phyloP scores from a whole-genome alignment of 352 stramenopile genomes.

The Globisporangium abappressorium region DNA sequence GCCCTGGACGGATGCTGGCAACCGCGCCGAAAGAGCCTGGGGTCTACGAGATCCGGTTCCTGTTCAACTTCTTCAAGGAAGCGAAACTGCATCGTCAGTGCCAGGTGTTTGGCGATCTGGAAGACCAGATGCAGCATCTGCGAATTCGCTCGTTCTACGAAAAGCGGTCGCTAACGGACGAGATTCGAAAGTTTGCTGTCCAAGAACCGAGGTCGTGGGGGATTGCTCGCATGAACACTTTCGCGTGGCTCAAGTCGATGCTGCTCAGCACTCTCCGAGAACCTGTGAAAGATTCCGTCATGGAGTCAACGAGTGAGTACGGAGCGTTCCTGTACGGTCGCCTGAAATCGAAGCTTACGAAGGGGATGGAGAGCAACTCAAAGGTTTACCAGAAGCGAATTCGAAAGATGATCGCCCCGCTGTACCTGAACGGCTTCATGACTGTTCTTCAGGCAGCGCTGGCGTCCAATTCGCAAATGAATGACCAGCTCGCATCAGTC shows the following conservation, averaged over 20 bases:
- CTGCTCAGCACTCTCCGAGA: constrained; percentile 45
- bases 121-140: constrained; percentile 64
- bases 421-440: constrained; percentile 38
- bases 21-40: constrained; percentile 42
- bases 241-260: constrained; percentile 50
- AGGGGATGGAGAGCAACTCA: constrained; percentile 26
- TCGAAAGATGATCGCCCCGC: constrained; percentile 33
- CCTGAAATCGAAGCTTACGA: constrained; percentile 35
- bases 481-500: constrained; percentile 40
- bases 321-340: constrained; percentile 31
- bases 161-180: constrained; percentile 39
- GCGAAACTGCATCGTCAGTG: constrained; percentile 55
- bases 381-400: constrained; percentile 39
- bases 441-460: constrained; percentile 37
- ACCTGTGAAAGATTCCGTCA: constrained; percentile 20
- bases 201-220: constrained; percentile 33
- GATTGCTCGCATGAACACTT: constrained; percentile 43
- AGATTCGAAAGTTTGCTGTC: constrained; percentile 41
- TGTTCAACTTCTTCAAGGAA: constrained; percentile 68
- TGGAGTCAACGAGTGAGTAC: constrained; percentile 44
- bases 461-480: constrained; percentile 37
- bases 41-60: constrained; percentile 60
- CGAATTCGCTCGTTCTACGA: constrained; percentile 55
- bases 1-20: constrained; percentile 43
- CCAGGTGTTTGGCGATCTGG: constrained; percentile 50